Evolutionary conservation across 106 monocot species (phyloP).

Genomic region (Apostasia ramifera): DNA sequence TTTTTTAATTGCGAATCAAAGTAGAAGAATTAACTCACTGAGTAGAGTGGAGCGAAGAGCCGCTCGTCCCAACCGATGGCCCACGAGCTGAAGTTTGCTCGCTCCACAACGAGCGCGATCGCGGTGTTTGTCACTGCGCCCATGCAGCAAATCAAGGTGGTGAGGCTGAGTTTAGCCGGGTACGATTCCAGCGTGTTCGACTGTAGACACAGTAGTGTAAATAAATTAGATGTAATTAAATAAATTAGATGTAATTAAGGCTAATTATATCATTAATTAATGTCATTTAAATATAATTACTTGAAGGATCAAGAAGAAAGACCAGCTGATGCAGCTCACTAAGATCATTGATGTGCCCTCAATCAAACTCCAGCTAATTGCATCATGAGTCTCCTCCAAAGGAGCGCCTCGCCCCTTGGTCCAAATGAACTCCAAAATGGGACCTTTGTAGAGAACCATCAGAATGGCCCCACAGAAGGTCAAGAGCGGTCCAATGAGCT

Average conservation of each 20-base stretch:
- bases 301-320: slow-evolving; percentile 64
- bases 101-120: slow-evolving; percentile 12
- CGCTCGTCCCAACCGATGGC: slow-evolving; percentile 12
- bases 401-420: slow-evolving; percentile 7
- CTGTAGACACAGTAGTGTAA: slow-evolving; percentile 1
- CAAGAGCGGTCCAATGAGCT: slow-evolving; percentile 56
- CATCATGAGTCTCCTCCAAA: background rate
- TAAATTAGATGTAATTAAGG: background rate
- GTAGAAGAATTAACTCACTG: background rate
- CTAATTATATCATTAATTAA: background rate
- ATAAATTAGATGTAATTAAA: background rate
- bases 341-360: slow-evolving; percentile 57
- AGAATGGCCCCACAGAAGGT: slow-evolving; percentile 59
- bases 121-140: slow-evolving; percentile 7
- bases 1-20: no score
- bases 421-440: slow-evolving; percentile 49
- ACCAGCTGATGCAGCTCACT: slow-evolving; percentile 45
- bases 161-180: slow-evolving; percentile 13
- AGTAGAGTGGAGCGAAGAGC: slow-evolving; percentile 12
- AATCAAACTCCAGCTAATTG: slow-evolving; percentile 18
- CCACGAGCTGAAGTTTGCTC: slow-evolving; percentile 1
- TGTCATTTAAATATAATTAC: slow-evolving; percentile 1
- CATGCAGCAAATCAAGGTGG: slow-evolving; percentile 11
- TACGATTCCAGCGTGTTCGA: slow-evolving; percentile 10
- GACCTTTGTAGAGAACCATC: slow-evolving; percentile 74